Conservation (phyloP, 2,329 filamentous ascomycete genomes). For the Incumbomyces delicatus region DNA sequence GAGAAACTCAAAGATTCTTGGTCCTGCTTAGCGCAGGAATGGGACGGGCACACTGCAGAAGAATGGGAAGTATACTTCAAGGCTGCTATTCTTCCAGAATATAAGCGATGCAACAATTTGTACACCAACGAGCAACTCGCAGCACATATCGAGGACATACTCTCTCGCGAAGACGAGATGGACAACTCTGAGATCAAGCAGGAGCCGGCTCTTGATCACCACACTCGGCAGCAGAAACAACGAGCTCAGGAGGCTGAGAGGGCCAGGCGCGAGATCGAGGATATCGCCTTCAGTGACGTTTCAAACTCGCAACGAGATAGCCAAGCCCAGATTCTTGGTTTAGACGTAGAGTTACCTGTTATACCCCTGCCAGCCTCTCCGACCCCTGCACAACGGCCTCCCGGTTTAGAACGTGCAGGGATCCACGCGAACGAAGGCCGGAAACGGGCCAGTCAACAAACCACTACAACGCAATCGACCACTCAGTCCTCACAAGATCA, state of each 20-base stretch:
- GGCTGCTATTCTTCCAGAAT: constrained; percentile 16
- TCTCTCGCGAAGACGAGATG: background rate
- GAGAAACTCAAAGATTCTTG: constrained; percentile 18
- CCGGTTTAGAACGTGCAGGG: background rate
- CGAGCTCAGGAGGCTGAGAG: constrained; percentile 2
- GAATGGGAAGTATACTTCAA: constrained; percentile 18
- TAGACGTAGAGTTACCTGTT: background rate
- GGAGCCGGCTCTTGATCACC: constrained; percentile 3
- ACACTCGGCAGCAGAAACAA: constrained; percentile 6
- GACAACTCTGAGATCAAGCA: background rate
- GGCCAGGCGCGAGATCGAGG: background rate
- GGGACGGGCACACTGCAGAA: constrained; percentile 8
- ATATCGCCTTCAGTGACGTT: background rate
- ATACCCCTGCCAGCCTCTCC: background rate
- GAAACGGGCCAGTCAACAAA: constrained; percentile 5
- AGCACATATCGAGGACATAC: background rate
- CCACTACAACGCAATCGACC: constrained; percentile 1
- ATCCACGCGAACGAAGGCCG: constrained; percentile 6
- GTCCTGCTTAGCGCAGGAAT: constrained; percentile 18
- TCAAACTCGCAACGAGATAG: background rate
- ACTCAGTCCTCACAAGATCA: constrained; percentile 1
- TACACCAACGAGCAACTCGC: constrained; percentile 1
- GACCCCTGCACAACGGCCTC: background rate
- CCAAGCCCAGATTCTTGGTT: background rate
- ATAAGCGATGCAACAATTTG: constrained; percentile 13